A percentile compares a stretch with the other conserved stretches of the same genome.
phyloP scores from a whole-genome alignment of 768 basidiomycete species.

The Termitomyces sp. region DNA sequence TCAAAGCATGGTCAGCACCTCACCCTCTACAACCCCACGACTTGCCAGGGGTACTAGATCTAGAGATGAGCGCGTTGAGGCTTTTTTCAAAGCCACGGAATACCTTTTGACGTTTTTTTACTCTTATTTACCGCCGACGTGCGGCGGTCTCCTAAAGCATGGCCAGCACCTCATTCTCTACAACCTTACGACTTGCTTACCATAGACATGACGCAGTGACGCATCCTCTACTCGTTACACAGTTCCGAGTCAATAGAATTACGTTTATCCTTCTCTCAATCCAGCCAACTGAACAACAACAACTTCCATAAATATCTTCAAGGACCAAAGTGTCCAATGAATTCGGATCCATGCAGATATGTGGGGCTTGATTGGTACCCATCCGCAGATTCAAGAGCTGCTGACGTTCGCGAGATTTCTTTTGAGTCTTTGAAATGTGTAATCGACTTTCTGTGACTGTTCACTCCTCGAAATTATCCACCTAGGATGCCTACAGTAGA shows the following conservation, averaged over 20 bases:
- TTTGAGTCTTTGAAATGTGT: no score
- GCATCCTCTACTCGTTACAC: not conserved
- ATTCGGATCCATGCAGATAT: no score
- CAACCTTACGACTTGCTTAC: not conserved
- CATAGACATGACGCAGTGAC: not conserved
- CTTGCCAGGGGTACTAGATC: not conserved
- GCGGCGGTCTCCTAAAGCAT: slow-evolving; percentile 2
- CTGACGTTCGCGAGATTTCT: not conserved
- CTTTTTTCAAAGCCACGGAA: not conserved
- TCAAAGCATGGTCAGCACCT: slow-evolving; percentile 2
- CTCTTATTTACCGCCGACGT: not conserved
- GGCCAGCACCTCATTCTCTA: slow-evolving; percentile 8
- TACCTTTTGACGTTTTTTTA: no score
- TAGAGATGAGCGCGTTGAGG: no score
- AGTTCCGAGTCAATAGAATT: not conserved
- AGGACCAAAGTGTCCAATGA: no score
- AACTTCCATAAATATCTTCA: no score
- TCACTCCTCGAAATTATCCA: not conserved
- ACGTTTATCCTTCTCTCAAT: not conserved
- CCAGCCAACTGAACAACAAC: not conserved
- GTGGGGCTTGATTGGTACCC: no score
- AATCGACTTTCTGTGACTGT: not conserved
- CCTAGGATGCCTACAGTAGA: not conserved
- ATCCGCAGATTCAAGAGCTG: not conserved
- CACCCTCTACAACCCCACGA: not conserved